Evolutionary conservation across 129 eudicot genomes (phyloP).

Genomic region (Ambrosia trifida): DNA sequence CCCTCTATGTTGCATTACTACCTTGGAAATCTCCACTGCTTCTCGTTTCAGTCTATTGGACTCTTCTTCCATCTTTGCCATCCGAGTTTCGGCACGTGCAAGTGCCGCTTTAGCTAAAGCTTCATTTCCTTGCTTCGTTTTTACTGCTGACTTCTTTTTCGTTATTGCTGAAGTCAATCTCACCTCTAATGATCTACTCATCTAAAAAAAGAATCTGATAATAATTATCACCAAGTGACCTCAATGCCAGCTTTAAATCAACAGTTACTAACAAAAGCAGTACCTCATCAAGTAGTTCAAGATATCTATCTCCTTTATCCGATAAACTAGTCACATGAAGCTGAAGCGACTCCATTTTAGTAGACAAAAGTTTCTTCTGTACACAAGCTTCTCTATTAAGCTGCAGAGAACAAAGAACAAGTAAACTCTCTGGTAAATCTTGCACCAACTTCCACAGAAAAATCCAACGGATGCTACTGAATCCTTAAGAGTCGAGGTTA

Average conservation of each 20-base stretch:
- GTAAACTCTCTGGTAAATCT: background rate
- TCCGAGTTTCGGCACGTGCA: slow-evolving; percentile 44
- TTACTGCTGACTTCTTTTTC: slow-evolving; percentile 43
- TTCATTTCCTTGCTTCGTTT: slow-evolving; percentile 48
- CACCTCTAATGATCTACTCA: slow-evolving; percentile 47
- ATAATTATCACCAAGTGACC: background rate
- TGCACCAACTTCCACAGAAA: background rate
- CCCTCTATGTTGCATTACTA: slow-evolving; percentile 7
- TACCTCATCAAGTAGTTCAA: slow-evolving; percentile 5
- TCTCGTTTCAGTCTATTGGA: slow-evolving; percentile 54
- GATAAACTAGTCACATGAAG: slow-evolving; percentile 8
- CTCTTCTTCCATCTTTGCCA: slow-evolving; percentile 61
- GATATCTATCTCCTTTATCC: slow-evolving; percentile 5
- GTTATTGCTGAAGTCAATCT: slow-evolving; percentile 22
- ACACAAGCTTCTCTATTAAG: background rate
- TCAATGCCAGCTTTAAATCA: background rate
- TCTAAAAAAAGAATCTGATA: background rate
- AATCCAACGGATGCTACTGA: background rate
- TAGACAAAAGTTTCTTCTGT: slow-evolving; percentile 9
- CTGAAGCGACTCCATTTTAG: background rate
- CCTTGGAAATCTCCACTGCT: slow-evolving; percentile 75
- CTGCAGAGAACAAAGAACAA: background rate
- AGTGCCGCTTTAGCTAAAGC: slow-evolving; percentile 28
- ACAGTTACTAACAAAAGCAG: background rate
- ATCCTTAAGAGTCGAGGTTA: background rate